phyloP scores from a whole-genome alignment of 495 filamentous ascomycete genomes.

The Cercophora sp. region DNA sequence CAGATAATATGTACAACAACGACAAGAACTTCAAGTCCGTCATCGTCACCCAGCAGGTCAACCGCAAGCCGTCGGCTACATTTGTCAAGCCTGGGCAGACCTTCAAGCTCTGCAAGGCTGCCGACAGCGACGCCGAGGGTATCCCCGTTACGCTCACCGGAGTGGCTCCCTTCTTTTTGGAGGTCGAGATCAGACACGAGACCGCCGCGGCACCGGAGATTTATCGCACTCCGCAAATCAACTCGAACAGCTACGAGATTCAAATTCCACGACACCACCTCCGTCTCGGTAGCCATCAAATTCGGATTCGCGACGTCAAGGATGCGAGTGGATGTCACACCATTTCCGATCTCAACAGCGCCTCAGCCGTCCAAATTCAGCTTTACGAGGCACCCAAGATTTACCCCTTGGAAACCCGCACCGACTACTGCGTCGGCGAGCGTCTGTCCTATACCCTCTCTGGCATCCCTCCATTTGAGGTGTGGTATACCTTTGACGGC shows the following conservation, averaged over 20 bases:
- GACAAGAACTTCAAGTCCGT: conserved; percentile 61
- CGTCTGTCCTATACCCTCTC: conserved; percentile 85
- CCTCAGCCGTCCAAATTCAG: conserved; percentile 77
- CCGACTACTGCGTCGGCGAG: conserved; percentile 93
- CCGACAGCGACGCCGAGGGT: conserved; percentile 72
- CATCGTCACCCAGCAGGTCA: conserved; percentile 75
- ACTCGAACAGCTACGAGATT: conserved; percentile 67
- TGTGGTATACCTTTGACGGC: conserved; percentile 85
- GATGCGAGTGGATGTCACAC: conserved; percentile 80
- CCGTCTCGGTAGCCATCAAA: conserved; percentile 75
- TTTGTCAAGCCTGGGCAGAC: conserved; percentile 88
- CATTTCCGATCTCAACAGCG: conserved; percentile 54
- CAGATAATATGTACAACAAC: conserved; percentile 79
- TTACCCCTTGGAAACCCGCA: conserved; percentile 73
- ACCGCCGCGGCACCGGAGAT: conserved; percentile 73
- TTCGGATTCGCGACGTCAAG: conserved; percentile 82
- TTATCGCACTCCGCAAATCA: conserved; percentile 72
- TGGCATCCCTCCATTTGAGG: conserved; percentile 82
- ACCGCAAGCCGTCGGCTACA: conserved; percentile 69
- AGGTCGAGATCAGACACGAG: conserved; percentile 89
- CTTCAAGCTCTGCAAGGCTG: conserved; percentile 88
- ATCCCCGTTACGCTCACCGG: conserved; percentile 83
- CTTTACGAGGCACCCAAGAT: conserved; percentile 91
- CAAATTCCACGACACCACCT: conserved; percentile 78
- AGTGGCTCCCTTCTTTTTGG: conserved; percentile 80